These are phyloP conservation scores for Onygenales sp. DNA, from an alignment of 2,329 filamentous ascomycete species.

Conservation along the genomic window DNA sequence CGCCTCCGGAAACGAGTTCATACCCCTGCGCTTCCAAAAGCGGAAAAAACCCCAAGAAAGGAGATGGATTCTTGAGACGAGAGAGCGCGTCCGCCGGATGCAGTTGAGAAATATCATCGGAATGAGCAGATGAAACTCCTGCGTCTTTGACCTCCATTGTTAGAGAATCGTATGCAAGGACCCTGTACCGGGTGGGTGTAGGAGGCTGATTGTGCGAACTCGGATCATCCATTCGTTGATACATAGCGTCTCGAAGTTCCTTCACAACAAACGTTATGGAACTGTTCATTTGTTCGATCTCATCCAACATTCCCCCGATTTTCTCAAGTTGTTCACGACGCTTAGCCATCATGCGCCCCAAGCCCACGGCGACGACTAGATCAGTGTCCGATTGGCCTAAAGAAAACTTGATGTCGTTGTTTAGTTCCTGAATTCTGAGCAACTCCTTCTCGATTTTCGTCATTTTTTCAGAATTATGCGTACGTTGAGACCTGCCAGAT, in stretches of 20 bases:
- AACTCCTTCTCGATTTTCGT: too few species aligned
- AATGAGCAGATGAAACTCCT: slow-evolving; percentile 22
- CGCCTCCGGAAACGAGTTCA: slow-evolving; percentile 32
- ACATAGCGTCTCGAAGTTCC: not conserved
- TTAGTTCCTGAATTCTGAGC: too few species aligned
- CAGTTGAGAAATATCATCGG: slow-evolving; percentile 12
- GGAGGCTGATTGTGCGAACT: not conserved
- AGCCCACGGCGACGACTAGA: not conserved
- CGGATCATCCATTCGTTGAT: not conserved
- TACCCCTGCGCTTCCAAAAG: slow-evolving; percentile 31
- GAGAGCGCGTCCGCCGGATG: slow-evolving; percentile 27
- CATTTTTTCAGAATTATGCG: too few species aligned
- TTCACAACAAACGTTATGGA: not conserved
- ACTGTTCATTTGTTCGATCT: slow-evolving; percentile 1
- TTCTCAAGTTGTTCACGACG: slow-evolving; percentile 12
- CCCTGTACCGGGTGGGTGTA: slow-evolving; percentile 15
- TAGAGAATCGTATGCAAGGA: slow-evolving; percentile 30
- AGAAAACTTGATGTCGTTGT: too few species aligned
- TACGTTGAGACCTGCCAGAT: too few species aligned
- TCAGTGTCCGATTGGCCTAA: too few species aligned
- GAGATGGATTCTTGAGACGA: slow-evolving; percentile 29
- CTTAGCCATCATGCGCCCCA: not conserved
- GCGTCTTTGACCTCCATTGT: slow-evolving; percentile 21
- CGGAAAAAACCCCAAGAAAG: slow-evolving; percentile 31
- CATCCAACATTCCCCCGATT: slow-evolving; percentile 6